These are phyloP conservation scores for Pontederia paniculata DNA, from an alignment of 176 grass and related monocot genomes.

Conservation along the genomic window DNA sequence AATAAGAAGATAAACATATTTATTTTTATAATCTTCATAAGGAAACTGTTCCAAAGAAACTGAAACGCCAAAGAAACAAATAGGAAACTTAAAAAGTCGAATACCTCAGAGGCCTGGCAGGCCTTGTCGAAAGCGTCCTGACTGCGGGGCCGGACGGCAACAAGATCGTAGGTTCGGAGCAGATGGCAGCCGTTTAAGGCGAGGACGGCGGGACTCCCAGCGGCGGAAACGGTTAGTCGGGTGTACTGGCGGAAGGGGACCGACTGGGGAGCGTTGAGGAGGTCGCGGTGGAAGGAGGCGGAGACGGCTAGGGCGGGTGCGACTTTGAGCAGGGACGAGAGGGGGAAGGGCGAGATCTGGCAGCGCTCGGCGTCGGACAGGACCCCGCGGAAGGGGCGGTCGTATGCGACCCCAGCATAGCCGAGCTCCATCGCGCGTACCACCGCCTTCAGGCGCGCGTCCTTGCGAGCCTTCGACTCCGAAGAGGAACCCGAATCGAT, in stretches of 20 bases:
- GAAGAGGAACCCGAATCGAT: slow-evolving; percentile 4
- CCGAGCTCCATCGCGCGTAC: slow-evolving; percentile 23
- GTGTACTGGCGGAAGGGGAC: slow-evolving; percentile 61
- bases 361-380: slow-evolving; percentile 45
- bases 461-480: slow-evolving; percentile 12
- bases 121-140: slow-evolving; percentile 65
- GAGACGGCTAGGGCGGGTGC: slow-evolving; percentile 30
- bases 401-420: slow-evolving; percentile 26
- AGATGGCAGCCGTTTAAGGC: slow-evolving; percentile 28
- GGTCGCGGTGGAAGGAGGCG: slow-evolving; percentile 36
- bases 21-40: too few relatives aligned
- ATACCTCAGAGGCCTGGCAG: slow-evolving; percentile 36
- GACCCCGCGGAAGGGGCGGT: slow-evolving; percentile 50
- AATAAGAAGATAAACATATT: too few relatives aligned
- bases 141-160: slow-evolving; percentile 40
- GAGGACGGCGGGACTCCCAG: slow-evolving; percentile 23
- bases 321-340: slow-evolving; percentile 34
- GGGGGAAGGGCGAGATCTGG: slow-evolving; percentile 28
- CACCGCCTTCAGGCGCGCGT: slow-evolving; percentile 11
- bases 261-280: slow-evolving; percentile 17
- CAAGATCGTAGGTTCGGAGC: slow-evolving; percentile 55
- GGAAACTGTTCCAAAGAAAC: too few relatives aligned
- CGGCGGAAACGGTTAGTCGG: slow-evolving; percentile 49
- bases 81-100: neutral
- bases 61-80: neutral